Conservation (phyloP, 805 yeast genomes). For the Schizosaccharomyces osmophilus region DNA sequence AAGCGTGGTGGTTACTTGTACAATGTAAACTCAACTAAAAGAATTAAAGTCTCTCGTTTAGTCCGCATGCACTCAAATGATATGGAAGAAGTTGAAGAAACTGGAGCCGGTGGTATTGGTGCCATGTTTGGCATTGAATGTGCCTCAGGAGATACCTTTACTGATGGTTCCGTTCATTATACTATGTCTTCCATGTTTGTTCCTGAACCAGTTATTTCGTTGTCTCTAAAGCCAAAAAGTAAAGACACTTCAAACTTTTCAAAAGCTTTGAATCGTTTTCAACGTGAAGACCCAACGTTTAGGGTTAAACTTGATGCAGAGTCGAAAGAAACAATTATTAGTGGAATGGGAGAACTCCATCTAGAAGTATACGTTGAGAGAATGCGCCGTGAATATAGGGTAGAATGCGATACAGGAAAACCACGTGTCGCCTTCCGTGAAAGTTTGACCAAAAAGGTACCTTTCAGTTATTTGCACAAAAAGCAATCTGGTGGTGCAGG, state of each 20-base stretch:
- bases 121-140: constrained; percentile 98
- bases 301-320: constrained; percentile 74
- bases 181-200: constrained; percentile 97
- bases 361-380: constrained; percentile 94
- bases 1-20: constrained; percentile 74
- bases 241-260: constrained; percentile 78
- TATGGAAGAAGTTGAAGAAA: constrained; percentile 92
- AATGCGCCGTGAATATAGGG: constrained; percentile 90
- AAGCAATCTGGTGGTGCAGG: constrained; percentile 99
- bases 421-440: constrained; percentile 98
- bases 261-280: constrained; percentile 90
- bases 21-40: constrained; percentile 79
- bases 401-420: constrained; percentile 82
- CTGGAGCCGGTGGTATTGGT: constrained; percentile 95
- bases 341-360: constrained; percentile 97
- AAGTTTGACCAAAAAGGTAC: constrained; percentile 46
- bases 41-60: constrained; percentile 72
- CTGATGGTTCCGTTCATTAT: constrained; percentile 54
- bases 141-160: constrained; percentile 93
- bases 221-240: constrained; percentile 68
- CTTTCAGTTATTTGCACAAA: constrained; percentile 86
- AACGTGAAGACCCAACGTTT: constrained; percentile 96
- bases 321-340: constrained; percentile 78
- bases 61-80: constrained; percentile 98
- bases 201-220: constrained; percentile 93